Base-by-base conservation (phyloP, 768 basidiomycete genomes). In the Mycena filopes region DNA sequence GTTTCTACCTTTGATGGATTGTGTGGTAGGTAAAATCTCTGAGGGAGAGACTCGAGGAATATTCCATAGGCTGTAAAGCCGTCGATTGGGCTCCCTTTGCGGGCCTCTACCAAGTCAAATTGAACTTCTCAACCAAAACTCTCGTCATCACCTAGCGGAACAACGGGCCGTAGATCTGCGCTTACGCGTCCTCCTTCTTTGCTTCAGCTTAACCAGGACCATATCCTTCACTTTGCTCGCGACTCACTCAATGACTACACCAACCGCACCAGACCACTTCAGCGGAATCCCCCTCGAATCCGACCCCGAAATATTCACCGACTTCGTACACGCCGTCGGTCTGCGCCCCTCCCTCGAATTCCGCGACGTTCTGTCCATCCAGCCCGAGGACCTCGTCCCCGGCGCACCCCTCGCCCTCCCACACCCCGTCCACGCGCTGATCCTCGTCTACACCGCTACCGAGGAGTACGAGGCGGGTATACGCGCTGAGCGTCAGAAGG, bases 281-380 rank as follows among this genome's bases (percentile, higher is more conserved):
- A 49, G 51, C 36, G 60, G 60, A 9, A 60, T 71, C 18, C 70
- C 70, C 1, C 67, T 71, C 12, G 70, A 71, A 50, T 71, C 70
- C 0, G 67, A 71, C 36, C 70, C 70, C 23, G 65, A 38, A 16
- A 68, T 71, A 40, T 71, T 69, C 58, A 69, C 67, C 43, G 65
- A 68, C 21, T 42, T 71, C 18, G 18, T 67, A 20, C 70, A 26
- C 41, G 65, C 54, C 0, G 40, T 71, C 8, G 70, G 70, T 16
- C 61, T 58, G 55, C 56, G 36, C 4, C 36, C n/a, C 16, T 58
- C 57, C 12, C 67, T 71, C 40, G 48, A 66, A 42, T 67, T 68
- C 50, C 60, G 61, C 46, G 67, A 69, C 45, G 64, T 69, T 42
- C 46, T 60, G 33, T 60, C 54, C 18, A 47, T 71, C n/a, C 31